Percentiles rank a stretch among this genome's conserved stretches.
These are phyloP conservation scores for Aspergillus fumigatus DNA, from an alignment of 2,329 filamentous ascomycete species.

Conservation along the genomic window DNA sequence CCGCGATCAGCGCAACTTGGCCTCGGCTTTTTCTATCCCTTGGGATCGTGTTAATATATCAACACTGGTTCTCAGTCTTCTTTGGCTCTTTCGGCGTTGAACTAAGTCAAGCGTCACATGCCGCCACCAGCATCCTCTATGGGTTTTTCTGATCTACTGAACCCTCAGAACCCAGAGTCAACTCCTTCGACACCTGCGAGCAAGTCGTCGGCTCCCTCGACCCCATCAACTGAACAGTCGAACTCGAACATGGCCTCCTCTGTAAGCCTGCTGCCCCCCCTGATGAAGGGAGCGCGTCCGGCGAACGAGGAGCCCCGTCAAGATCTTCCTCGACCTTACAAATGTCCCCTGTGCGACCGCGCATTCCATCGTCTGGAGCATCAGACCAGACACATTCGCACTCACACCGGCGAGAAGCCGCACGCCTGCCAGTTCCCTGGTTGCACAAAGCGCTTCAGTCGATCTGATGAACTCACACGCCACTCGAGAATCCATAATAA, in stretches of 20 bases:
- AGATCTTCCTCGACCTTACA: slow-evolving; percentile 94
- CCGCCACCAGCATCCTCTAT: slow-evolving; percentile 68
- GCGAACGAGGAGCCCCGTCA: slow-evolving; percentile 58
- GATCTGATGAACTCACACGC: slow-evolving; percentile 91
- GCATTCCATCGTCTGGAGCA: slow-evolving; percentile 97
- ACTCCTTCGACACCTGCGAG: slow-evolving; percentile 19
- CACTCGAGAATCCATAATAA: slow-evolving; percentile 99
- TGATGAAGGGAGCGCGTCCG: slow-evolving; percentile 47
- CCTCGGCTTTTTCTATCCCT: slow-evolving; percentile 18
- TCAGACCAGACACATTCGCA: slow-evolving; percentile 87
- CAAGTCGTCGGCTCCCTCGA: slow-evolving; percentile 26
- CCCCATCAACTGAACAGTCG: slow-evolving; percentile 20
- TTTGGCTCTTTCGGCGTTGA: slow-evolving; percentile 10
- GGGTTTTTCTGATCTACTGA: slow-evolving; percentile 72
- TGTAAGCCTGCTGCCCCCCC: slow-evolving; percentile 42
- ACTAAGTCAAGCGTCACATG: slow-evolving; percentile 54
- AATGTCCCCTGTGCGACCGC: slow-evolving; percentile 97
- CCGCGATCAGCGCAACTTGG: slow-evolving; percentile 17
- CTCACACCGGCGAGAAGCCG: slow-evolving; percentile 96
- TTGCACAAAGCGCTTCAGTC: slow-evolving; percentile 95
- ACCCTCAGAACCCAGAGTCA: slow-evolving; percentile 48
- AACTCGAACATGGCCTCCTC: slow-evolving; percentile 40
- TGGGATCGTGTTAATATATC: slow-evolving; percentile 7
- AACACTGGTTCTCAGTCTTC: slow-evolving; percentile 13
- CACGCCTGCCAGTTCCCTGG: slow-evolving; percentile 93